Evolutionary conservation across 2,329 filamentous ascomycete species (phyloP).

Genomic region (Blastomyces silverae): DNA sequence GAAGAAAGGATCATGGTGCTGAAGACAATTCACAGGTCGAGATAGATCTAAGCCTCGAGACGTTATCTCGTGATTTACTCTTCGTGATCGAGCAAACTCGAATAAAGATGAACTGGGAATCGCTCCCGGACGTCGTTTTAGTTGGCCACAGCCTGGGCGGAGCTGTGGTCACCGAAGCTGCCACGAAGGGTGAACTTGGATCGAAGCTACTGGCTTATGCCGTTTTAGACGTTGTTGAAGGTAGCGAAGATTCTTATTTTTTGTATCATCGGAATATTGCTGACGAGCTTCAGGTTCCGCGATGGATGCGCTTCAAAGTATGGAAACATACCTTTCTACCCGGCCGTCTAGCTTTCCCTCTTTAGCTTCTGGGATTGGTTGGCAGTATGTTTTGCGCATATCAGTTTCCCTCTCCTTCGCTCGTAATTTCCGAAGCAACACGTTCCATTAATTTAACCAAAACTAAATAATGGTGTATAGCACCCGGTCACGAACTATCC

Average conservation of each 20-base stretch:
- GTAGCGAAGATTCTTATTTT: conserved; percentile 23
- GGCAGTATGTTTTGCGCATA: conserved; percentile 56
- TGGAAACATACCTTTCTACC: conserved; percentile 84
- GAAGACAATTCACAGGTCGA: conserved; percentile 30
- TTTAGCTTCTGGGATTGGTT: conserved; percentile 74
- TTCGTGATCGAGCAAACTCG: conserved; percentile 62
- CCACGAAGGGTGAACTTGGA: conserved; percentile 60
- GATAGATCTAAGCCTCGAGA: conserved; percentile 64
- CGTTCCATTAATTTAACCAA: neutral
- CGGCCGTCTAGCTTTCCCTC: conserved; percentile 73
- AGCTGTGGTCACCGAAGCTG: conserved; percentile 79
- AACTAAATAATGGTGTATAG: conserved; percentile 25
- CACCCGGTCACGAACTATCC: conserved; percentile 75
- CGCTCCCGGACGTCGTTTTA: conserved; percentile 67
- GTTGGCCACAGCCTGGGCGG: conserved; percentile 92
- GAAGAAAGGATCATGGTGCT: conserved; percentile 27
- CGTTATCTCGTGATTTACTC: conserved; percentile 65
- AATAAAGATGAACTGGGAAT: conserved; percentile 62
- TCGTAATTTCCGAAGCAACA: neutral
- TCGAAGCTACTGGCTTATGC: conserved; percentile 70
- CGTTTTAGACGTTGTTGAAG: conserved; percentile 91
- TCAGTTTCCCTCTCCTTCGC: neutral
- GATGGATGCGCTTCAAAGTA: conserved; percentile 87
- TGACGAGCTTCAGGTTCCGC: conserved; percentile 56
- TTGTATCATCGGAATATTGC: neutral